Percentiles rank a stretch among this genome's conserved stretches.
Conservation (phyloP, 345 rosid genomes). For the Angophora floribunda region DNA sequence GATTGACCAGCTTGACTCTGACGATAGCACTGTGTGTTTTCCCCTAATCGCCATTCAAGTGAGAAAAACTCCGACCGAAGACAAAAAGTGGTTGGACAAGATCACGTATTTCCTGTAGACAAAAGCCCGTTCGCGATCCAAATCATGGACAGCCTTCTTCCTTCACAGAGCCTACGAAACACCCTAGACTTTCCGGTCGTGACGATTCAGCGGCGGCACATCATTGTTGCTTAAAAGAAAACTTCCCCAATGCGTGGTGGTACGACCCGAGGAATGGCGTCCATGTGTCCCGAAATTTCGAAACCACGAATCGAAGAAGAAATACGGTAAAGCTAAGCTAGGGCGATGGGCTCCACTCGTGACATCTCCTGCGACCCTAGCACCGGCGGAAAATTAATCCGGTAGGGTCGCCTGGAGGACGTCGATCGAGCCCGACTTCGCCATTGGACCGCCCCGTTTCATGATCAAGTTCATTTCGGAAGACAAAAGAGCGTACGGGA, state of each 20-base stretch:
- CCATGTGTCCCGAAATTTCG: neutral
- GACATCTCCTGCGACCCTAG: neutral
- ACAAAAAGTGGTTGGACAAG: neutral
- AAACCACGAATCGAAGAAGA: neutral
- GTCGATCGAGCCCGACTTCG: neutral
- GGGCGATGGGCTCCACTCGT: neutral
- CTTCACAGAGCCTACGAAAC: neutral
- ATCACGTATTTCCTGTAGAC: neutral
- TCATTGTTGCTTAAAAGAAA: neutral
- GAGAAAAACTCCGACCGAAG: neutral
- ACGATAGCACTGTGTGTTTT: neutral
- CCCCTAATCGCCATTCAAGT: neutral
- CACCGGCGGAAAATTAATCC: neutral
- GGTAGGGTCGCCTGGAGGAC: neutral
- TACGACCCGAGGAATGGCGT: too few species aligned
- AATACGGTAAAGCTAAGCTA: neutral
- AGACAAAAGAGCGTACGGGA: neutral
- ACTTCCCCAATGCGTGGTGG: neutral
- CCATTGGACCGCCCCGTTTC: neutral
- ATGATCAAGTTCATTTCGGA: neutral
- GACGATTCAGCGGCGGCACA: neutral
- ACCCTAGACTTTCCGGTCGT: neutral
- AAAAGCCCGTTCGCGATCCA: neutral
- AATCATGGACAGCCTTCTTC: neutral
- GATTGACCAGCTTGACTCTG: neutral